Conservation (phyloP, 305 asterid genomes). For the Solanum hybrid region DNA sequence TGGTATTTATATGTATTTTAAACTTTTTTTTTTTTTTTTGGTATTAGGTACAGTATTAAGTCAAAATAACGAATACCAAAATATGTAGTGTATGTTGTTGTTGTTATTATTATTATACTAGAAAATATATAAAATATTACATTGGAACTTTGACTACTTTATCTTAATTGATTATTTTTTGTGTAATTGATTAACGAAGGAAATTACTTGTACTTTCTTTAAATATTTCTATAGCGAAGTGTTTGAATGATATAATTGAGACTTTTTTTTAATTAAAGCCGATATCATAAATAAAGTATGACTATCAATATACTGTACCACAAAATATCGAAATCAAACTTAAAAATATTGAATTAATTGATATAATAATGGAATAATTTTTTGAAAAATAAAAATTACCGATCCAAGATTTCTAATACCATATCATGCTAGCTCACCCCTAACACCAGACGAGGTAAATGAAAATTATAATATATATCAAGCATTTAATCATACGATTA, state of each 20-base stretch:
- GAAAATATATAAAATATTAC: neutral
- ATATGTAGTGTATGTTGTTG: neutral
- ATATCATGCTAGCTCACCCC: neutral
- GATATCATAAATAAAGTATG: neutral
- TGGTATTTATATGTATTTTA: neutral
- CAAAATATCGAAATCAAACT: too few relatives aligned
- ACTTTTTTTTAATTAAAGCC: too few relatives aligned
- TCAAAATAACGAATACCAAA: neutral
- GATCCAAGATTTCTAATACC: neutral
- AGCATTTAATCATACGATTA: neutral
- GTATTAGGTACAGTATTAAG: neutral
- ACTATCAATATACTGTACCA: neutral
- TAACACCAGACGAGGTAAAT: neutral
- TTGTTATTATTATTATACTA: too few relatives aligned
- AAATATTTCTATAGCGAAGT: neutral
- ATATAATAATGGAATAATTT: too few relatives aligned
- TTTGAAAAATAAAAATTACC: too few relatives aligned
- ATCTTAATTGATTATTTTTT: neutral
- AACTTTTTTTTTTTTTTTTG: neutral
- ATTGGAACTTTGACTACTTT: neutral
- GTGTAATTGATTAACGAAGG: neutral
- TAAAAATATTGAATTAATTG: too few relatives aligned
- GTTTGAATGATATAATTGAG: neutral
- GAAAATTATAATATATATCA: neutral
- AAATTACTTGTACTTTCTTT: neutral